Base-by-base conservation (phyloP, 2,329 filamentous ascomycete genomes). In the Arthrobotrys pseudoclavata region DNA sequence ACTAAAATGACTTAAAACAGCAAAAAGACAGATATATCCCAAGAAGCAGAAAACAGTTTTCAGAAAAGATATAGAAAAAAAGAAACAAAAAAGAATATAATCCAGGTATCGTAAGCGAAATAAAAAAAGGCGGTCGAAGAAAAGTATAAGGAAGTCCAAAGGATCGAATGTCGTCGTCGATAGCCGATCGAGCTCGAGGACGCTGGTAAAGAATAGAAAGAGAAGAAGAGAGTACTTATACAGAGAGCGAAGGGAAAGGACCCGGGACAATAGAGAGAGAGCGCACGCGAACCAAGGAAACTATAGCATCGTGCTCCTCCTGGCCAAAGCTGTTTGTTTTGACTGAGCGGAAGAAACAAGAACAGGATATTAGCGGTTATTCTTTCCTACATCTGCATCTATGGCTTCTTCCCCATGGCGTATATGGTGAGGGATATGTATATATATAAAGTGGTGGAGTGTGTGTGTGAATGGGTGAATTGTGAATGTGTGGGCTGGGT, bases 101-200 rank as follows among this genome's bases (percentile, higher is more conserved):
- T 60, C 52, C n/a, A 69, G 52, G 52, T 69, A 69, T 69, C 37
- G 63, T 68, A 37, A 45, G 9, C n/a, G 20, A 47, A 26, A 60
- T 48, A 1, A 34, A 57, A 47, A 37, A 57, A 47, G 55, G 52
- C n/a, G 15, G 42, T 13, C 18, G 15, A 52, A 34, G 34, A 15
- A 53, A 53, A 20, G 24, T 55, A 37, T 34, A 69, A 34, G 20
- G n/a, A 42, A 57, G 24, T 48, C 18, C 22, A 34, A 48, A 57
- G 20, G 24, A 57, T 50, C 52, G 22, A 57, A 55, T 69, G 52
- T 29, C 26, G 31, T 69, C 52, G 31, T 60, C 34, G 18, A 48
- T 34, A 34, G 15, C 37, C 55, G 55, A 60, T 29, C 15, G 55
- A 60, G 55, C 20, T 26, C 31, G 55, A 42, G 34, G 31, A 31